phyloP scores from a whole-genome alignment of 139 green algal genomes.

The Coelastrella sp. region DNA sequence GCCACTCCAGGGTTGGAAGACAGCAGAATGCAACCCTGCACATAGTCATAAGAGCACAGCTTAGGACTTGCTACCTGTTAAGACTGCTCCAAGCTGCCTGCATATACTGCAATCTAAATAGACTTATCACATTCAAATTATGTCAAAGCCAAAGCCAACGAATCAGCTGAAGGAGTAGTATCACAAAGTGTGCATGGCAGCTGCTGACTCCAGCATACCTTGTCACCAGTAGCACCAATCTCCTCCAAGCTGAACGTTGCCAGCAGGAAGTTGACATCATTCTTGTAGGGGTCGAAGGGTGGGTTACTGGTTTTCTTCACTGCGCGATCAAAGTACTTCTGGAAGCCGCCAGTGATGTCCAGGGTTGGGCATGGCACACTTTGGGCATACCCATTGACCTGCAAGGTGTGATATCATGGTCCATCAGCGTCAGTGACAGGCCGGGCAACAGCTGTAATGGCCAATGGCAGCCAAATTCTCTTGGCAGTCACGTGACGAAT shows the following conservation, averaged over 20 bases:
- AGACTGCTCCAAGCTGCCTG: no score
- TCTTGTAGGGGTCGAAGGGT: conserved; percentile 36
- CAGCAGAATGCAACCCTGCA: conserved; percentile 44
- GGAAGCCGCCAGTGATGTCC: conserved; percentile 23
- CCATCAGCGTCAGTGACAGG: no score
- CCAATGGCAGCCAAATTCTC: no score
- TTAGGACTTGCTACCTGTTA: no score
- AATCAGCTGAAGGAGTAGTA: neutral
- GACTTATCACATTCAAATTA: neutral
- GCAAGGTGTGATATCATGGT: neutral
- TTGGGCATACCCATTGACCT: conserved; percentile 19
- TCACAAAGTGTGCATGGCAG: neutral
- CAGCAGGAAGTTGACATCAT: conserved; percentile 45
- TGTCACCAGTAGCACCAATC: conserved; percentile 40
- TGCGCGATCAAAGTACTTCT: conserved; percentile 24
- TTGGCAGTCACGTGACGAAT: no score
- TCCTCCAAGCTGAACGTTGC: conserved; percentile 36
- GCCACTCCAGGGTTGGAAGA: conserved; percentile 32
- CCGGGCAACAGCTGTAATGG: no score
- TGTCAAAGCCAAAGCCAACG: neutral
- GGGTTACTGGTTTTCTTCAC: conserved; percentile 20
- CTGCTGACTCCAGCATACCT: conserved; percentile 6
- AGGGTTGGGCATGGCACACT: conserved; percentile 38
- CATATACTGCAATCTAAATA: no score
- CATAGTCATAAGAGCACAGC: neutral